A percentile compares a stretch with the other conserved stretches of the same genome.
phyloP scores from a whole-genome alignment of 371 early-diverging fungal species.

The Synchytrium microbalum region DNA sequence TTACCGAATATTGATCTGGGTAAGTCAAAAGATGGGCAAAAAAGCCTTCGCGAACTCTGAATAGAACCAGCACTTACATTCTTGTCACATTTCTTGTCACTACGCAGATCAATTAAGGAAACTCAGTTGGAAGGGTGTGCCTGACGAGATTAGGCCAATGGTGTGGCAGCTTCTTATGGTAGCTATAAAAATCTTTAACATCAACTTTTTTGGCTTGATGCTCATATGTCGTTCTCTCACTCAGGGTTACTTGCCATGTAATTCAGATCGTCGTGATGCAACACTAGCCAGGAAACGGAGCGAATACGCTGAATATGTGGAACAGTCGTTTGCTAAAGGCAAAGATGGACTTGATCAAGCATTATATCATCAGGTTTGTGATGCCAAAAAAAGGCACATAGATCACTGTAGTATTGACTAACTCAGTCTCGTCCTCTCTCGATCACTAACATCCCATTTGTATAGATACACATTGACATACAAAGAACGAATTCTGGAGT shows the following conservation, averaged over 20 bases:
- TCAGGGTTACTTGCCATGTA: constrained; percentile 78
- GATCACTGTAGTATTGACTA: neutral
- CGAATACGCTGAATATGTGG: constrained; percentile 79
- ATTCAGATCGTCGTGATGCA: constrained; percentile 67
- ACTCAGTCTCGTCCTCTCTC: too few species aligned
- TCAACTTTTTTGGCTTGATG: neutral
- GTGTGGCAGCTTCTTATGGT: constrained; percentile 90
- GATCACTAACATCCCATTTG: too few species aligned
- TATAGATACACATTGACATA: constrained; percentile 84
- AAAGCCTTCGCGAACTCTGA: constrained; percentile 8
- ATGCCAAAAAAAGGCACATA: neutral
- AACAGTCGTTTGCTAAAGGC: constrained; percentile 67
- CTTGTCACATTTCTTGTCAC: neutral
- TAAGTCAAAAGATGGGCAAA: constrained; percentile 24
- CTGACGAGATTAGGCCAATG: constrained; percentile 69
- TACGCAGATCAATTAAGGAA: constrained; percentile 53
- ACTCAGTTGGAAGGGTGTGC: constrained; percentile 88
- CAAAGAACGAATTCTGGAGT: constrained; percentile 82
- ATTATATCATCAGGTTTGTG: constrained; percentile 77
- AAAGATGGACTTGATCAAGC: constrained; percentile 68
- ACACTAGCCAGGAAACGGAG: constrained; percentile 79
- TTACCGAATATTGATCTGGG: constrained; percentile 68
- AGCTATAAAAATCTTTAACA: neutral
- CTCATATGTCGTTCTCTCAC: too few species aligned
- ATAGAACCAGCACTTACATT: too few species aligned